Evolutionary conservation across 306 rosid species (phyloP).

Genomic region (Erythrophleum fordii): DNA sequence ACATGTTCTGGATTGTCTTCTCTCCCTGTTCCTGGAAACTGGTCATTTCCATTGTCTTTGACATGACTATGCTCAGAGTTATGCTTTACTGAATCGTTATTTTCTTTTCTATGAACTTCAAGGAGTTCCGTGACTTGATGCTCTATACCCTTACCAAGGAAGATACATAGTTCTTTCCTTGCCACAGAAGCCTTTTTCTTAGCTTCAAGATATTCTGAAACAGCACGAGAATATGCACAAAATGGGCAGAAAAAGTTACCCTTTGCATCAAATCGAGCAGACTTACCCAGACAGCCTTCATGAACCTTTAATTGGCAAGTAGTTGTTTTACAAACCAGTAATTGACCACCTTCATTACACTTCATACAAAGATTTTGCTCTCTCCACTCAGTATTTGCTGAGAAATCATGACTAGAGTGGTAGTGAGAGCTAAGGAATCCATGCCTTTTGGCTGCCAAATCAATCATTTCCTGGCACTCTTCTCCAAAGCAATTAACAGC

Average conservation of each 20-base stretch:
- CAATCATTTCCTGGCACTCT: conserved; percentile 44
- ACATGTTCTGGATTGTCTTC: conserved; percentile 43
- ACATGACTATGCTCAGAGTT: conserved; percentile 39
- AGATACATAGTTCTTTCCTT: conserved; percentile 51
- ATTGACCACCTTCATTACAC: conserved; percentile 61
- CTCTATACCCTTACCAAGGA: conserved; percentile 43
- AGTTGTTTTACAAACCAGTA: conserved; percentile 58
- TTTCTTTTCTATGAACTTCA: conserved; percentile 42
- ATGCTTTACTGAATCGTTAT: conserved; percentile 28
- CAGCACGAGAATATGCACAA: conserved; percentile 61
- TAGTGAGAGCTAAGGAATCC: conserved; percentile 51
- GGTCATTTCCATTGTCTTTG: conserved; percentile 38
- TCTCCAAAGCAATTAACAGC: conserved; percentile 37
- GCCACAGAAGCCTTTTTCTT: conserved; percentile 60
- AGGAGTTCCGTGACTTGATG: conserved; percentile 29
- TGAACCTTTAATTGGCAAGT: conserved; percentile 71
- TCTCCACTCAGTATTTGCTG: neutral
- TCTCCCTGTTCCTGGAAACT: conserved; percentile 30
- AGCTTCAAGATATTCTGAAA: conserved; percentile 64
- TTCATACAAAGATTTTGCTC: conserved; percentile 52
- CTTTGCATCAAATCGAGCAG: conserved; percentile 44
- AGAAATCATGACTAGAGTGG: neutral
- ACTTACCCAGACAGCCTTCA: conserved; percentile 59
- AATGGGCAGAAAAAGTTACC: conserved; percentile 72
- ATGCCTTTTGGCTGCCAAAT: conserved; percentile 49